Evolutionary conservation across 768 basidiomycete genomes (phyloP), one percentile per base, ranked within the genome.

Genomic region (Suillus alpinus): DNA sequence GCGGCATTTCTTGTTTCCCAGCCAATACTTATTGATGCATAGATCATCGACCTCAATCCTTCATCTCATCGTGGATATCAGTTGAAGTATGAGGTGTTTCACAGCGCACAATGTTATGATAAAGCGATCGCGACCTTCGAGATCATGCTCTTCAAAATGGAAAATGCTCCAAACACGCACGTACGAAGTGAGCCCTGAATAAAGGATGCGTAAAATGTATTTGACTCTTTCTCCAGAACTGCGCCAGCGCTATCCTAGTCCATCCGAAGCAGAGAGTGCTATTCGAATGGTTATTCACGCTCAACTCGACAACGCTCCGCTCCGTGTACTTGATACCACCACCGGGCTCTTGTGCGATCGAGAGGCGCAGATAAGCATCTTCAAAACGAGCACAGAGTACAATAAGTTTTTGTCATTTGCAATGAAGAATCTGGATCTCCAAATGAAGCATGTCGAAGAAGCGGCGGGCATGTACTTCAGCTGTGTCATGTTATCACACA

Each of bases 401-500:
- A 49, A 18, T 1, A 7, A 29, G 16, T 7, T 31, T 49, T 49
- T 49, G 16, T 29, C 18, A 49, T 31, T 29, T 7, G 29, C 29
- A 29, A 49, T 49, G 47, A 49, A 29, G 29, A 2, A 18, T 18
- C 14, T 14, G 7, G 16, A 49, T 29, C 13, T 9, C 26, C 26
- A 13, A 47, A 29, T 10, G 40, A 41, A 57, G 39, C 31, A 8
- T 18, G 16, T 57, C 6, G 23, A 26, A 46, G 44, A 46, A 26
- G 0, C 26, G 56, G 16, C 14, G 13, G 6, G 23, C 23, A 46
- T 26, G 44, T 57, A 43, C 23, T 18, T 57, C 29, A 12, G 43
- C 8, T 57, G 36, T 7, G 56, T 18, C 18, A 57, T 57, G 56
- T 40, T 57, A 13, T 57, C 56, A 6, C 56, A 57, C 26, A 57